A percentile compares a stretch with the other conserved stretches of the same genome.
Evolutionary conservation across 768 basidiomycete species (phyloP).

Genomic region (Albatrellus ellisii): DNA sequence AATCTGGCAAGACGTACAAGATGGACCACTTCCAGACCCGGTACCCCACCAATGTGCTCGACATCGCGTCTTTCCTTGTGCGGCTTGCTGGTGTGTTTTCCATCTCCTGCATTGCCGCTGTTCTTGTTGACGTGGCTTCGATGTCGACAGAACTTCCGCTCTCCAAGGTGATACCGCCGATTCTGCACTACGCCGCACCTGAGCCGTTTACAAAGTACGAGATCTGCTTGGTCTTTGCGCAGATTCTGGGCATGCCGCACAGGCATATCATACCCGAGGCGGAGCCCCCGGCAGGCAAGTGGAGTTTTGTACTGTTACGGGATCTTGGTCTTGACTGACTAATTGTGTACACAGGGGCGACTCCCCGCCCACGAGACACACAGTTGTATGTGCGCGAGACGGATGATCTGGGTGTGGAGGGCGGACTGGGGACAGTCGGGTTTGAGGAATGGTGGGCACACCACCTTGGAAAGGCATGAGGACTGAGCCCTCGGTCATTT

Average conservation of each 20-base stretch:
- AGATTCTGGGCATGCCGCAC: constrained; percentile 57
- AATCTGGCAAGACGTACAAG: constrained; percentile 77
- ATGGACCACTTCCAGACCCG: constrained; percentile 95
- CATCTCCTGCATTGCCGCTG: background rate
- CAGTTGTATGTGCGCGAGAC: constrained; percentile 67
- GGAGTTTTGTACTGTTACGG: background rate
- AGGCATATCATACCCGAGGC: constrained; percentile 64
- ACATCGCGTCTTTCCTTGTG: constrained; percentile 77
- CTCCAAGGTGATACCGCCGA: constrained; percentile 37
- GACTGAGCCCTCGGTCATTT: too few relatives aligned
- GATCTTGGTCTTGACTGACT: background rate
- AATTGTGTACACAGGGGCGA: constrained; percentile 31
- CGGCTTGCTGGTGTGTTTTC: constrained; percentile 48
- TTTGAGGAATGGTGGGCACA: constrained; percentile 84
- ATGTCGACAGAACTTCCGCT: constrained; percentile 22
- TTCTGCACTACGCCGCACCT: constrained; percentile 77
- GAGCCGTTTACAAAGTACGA: constrained; percentile 89
- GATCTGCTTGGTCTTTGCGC: constrained; percentile 72
- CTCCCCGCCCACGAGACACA: constrained; percentile 69
- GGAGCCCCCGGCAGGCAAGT: constrained; percentile 32
- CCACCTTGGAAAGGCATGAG: constrained; percentile 19
- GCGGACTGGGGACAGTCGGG: constrained; percentile 44
- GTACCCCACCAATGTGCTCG: constrained; percentile 83
- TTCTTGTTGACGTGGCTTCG: constrained; percentile 15
- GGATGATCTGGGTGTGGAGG: constrained; percentile 37